Evolutionary conservation across 73 alveolate genomes (phyloP), one percentile per base, ranked within the genome.

Genomic region (Blepharisma stoltei): DNA sequence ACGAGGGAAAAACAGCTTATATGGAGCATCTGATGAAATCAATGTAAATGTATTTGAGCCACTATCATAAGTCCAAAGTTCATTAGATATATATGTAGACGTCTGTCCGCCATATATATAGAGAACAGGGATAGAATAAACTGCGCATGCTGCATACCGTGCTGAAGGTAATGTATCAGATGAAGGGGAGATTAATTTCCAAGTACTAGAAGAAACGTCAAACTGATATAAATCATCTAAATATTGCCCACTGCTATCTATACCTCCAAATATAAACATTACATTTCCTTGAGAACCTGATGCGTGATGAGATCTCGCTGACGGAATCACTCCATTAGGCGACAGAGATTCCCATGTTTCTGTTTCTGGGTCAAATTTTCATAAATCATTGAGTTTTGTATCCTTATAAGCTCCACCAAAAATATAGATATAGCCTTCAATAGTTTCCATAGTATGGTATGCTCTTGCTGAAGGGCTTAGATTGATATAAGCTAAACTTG

Each of bases 321-420:
- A 18, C 0, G 79, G 79, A 44, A 44, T 38, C 0, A 14, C 43
- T 9, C 79, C 60, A 9, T 25, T 69, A 9, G 41, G 25, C 4
- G 60, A 38, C 1, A 25, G 27, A 14, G 25, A 69, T 14, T 14
- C 43, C 79, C 79, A 69, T 0, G 14, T 44, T 5, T n/a, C 43
- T 18, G 69, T 5, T 44, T 7, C n/a, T n/a, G 41, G 60, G 65
- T 69, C 65, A 9, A 38, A 46, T 9, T 9, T 25, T 6, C 79
- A 69, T n/a, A 69, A 1, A 44, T 69, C 79, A 7, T 69, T 44
- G 4, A 69, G 23, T 18, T 37, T 14, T 9, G 25, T n/a, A 14
- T 69, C 79, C n/a, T 37, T n/a, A 44, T 69, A 14, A 14, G 9
- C 60, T 1, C 79, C 79, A 9, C 79, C 79, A 25, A 69, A 69